Evolutionary conservation across 495 filamentous ascomycete genomes (phyloP).

Genomic region (Immersiella caudata): DNA sequence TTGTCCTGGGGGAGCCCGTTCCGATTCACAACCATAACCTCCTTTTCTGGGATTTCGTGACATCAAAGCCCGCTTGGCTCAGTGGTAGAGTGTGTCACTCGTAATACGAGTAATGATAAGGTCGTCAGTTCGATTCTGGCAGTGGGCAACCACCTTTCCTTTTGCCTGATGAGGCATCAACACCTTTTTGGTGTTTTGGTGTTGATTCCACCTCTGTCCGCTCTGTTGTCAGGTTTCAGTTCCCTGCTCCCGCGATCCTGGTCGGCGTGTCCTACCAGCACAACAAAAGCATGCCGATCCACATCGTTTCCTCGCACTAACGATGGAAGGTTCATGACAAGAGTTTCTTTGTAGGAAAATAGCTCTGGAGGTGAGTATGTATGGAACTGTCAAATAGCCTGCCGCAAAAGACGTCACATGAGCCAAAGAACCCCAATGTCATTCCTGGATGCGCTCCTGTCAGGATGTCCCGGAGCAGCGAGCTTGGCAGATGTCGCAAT

Average conservation of each 20-base stretch:
- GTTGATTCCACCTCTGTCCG: background rate
- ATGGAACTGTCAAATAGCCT: no score
- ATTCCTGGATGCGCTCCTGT: no score
- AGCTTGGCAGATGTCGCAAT: background rate
- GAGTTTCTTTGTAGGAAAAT: no score
- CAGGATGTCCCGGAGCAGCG: no score
- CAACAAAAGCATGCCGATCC: background rate
- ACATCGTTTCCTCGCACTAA: background rate
- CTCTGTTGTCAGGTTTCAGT: background rate
- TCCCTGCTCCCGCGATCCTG: background rate
- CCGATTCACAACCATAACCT: background rate
- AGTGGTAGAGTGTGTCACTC: constrained; percentile 1
- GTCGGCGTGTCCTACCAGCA: background rate
- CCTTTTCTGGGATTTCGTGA: background rate
- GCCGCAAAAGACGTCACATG: no score
- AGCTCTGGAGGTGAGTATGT: no score
- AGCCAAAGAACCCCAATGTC: no score
- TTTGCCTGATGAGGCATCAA: background rate
- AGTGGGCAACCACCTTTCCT: background rate
- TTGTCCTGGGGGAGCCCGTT: background rate
- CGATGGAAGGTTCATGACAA: no score
- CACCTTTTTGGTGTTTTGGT: background rate
- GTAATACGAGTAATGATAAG: background rate
- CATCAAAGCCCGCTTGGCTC: background rate
- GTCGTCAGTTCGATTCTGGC: constrained; percentile 1